phyloP scores from a whole-genome alignment of 345 rosid species.

The Schrenkiella parvula region DNA sequence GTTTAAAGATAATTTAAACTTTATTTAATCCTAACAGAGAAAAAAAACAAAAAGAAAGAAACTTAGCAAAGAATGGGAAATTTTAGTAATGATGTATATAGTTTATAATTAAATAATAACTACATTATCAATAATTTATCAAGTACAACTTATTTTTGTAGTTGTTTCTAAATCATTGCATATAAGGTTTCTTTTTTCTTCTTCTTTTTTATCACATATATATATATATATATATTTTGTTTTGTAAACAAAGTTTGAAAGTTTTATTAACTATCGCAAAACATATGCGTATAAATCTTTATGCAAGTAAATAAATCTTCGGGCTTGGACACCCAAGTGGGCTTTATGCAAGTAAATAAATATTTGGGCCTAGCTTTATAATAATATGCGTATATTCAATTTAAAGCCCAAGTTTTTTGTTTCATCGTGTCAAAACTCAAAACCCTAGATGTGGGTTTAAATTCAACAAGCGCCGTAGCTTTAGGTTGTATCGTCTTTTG shows the following conservation, averaged over 20 bases:
- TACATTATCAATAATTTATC: not conserved
- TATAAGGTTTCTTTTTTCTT: no score
- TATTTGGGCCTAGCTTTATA: not conserved
- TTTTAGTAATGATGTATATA: not conserved
- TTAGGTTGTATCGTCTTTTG: not conserved
- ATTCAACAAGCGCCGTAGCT: slow-evolving; percentile 17
- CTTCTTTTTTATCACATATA: no score
- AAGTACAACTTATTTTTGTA: not conserved
- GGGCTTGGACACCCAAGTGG: not conserved
- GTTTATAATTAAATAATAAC: not conserved
- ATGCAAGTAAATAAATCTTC: not conserved
- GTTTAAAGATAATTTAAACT: not conserved
- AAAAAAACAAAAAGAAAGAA: not conserved
- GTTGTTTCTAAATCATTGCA: not conserved
- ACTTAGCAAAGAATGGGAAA: not conserved
- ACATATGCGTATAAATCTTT: not conserved
- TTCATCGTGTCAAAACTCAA: not conserved
- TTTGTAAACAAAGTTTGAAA: not conserved
- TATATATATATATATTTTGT: no score
- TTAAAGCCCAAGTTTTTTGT: slow-evolving; percentile 1
- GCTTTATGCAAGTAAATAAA: not conserved
- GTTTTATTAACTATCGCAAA: not conserved
- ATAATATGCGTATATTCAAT: not conserved
- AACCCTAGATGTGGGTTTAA: slow-evolving; percentile 26
- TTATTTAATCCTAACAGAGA: not conserved